A percentile compares a stretch with the other conserved stretches of the same genome.
phyloP scores from a whole-genome alignment of 306 rosid genomes.

The Astragalus glycyphyllos region DNA sequence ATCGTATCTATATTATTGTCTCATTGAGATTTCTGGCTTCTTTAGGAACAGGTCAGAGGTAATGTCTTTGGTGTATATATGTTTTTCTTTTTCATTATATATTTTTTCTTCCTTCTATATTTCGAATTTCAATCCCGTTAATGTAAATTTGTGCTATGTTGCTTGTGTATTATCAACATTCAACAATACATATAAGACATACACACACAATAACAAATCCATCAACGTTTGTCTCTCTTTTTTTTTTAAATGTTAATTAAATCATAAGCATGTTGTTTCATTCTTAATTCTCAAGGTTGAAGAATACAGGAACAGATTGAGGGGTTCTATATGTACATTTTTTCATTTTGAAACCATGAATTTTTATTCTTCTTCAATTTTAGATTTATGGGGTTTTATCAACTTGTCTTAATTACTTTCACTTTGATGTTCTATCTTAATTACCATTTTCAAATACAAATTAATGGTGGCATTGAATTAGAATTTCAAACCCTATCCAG shows the following conservation, averaged over 20 bases:
- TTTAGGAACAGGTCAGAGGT: conserved; percentile 33
- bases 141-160: neutral
- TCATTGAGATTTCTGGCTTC: conserved; percentile 40
- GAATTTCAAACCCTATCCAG: conserved; percentile 1
- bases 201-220: neutral
- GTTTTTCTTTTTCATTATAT: too few relatives aligned
- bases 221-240: neutral
- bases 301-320: too few relatives aligned
- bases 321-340: too few relatives aligned
- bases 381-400: neutral
- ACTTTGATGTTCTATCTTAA: neutral
- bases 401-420: neutral
- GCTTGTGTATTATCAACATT: neutral
- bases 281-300: too few relatives aligned
- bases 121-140: neutral
- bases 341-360: neutral
- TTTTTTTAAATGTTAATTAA: too few relatives aligned
- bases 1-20: neutral
- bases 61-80: neutral
- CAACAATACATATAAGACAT: too few relatives aligned
- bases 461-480: neutral
- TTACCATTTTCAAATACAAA: neutral
- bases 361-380: conserved; percentile 1
- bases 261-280: too few relatives aligned
- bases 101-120: neutral